Conservation (phyloP, 352 stramenopile genomes). For the Phytophthora boehmeriae region DNA sequence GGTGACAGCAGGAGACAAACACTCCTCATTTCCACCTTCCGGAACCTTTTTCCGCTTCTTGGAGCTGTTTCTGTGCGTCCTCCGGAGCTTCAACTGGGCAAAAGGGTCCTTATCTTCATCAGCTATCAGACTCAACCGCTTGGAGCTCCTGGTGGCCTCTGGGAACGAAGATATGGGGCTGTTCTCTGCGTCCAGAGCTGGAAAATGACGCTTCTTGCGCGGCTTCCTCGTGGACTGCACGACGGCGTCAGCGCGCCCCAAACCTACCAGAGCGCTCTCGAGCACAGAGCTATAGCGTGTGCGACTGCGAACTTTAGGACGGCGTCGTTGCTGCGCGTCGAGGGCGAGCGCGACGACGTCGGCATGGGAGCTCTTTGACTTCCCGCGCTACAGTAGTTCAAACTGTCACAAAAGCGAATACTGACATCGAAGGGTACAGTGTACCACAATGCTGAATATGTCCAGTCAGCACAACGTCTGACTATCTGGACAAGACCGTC, state of each 20-base stretch:
- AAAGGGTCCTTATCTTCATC: constrained; percentile 37
- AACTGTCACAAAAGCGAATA: constrained; percentile 5
- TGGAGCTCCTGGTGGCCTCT: constrained; percentile 8
- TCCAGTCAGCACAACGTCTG: constrained; percentile 17
- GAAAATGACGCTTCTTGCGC: constrained; percentile 20
- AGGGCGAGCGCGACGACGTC: constrained; percentile 7
- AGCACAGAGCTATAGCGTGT: constrained; percentile 36
- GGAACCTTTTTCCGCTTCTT: constrained; percentile 10
- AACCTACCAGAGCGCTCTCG: constrained; percentile 36
- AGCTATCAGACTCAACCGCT: neutral
- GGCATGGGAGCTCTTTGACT: neutral
- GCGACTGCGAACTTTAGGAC: constrained; percentile 12
- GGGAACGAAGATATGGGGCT: constrained; percentile 10
- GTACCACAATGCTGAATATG: constrained; percentile 2
- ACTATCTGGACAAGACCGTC: constrained; percentile 11
- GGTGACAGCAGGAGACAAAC: constrained; percentile 14
- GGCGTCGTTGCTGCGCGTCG: constrained; percentile 21
- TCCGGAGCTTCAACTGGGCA: constrained; percentile 16
- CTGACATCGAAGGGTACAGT: neutral
- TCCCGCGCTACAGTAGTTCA: neutral
- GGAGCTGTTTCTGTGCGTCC: constrained; percentile 19
- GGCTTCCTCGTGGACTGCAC: constrained; percentile 34
- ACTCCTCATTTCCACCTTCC: neutral
- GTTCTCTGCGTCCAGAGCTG: neutral
- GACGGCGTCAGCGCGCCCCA: constrained; percentile 34